Evolutionary conservation across 83 land plant species (phyloP), one percentile per base, ranked within the genome.

Genomic region (Picea mariana): DNA sequence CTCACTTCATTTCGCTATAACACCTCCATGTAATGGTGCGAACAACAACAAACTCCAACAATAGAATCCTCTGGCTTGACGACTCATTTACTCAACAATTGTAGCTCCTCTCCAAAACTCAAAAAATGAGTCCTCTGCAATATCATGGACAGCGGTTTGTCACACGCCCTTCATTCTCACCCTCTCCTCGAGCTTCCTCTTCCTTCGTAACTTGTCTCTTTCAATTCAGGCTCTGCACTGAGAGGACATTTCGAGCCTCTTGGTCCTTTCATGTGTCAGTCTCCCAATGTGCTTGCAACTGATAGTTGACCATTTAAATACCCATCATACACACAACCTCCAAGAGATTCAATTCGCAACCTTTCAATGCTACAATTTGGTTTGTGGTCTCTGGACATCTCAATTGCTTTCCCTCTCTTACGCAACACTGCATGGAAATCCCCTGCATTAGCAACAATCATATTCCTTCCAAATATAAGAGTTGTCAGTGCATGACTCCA

Each of bases 371-470:
- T 81, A 84, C 92, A 94, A 62, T 88, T 92, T 40, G 98, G 91
- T 63, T 94, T 89, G 87, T 96, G 98, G 61, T 94, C 98, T 67
- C 84, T 89, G 21, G 98, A 96, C 87, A 96, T 83, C 69, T 92
- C 91, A 77, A 96, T 77, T 62, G 98, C 97, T 77, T 87, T 87
- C 12, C 98, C 97, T 38, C 92, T 87, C 83, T 87, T 88, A 64
- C 95, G 91, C 59, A 96, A 82, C 24, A 96, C 98, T 58, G 97
- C 97, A 62, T 97, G 90, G 80, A 97, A 96, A 60, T 95, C 98
- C 38, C 97, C 98, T 34, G 91, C 97, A 92, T 96, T 94, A 40
- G 98, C 97, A 66, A 94, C 87, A 55, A 93, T 72, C 84, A 96
- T 66, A 18, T 77, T 87, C 90, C 99, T 90, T 82, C 97, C 98